Conservation (phyloP, 2,329 filamentous ascomycete genomes). For the Sarocladiaceae sp. region DNA sequence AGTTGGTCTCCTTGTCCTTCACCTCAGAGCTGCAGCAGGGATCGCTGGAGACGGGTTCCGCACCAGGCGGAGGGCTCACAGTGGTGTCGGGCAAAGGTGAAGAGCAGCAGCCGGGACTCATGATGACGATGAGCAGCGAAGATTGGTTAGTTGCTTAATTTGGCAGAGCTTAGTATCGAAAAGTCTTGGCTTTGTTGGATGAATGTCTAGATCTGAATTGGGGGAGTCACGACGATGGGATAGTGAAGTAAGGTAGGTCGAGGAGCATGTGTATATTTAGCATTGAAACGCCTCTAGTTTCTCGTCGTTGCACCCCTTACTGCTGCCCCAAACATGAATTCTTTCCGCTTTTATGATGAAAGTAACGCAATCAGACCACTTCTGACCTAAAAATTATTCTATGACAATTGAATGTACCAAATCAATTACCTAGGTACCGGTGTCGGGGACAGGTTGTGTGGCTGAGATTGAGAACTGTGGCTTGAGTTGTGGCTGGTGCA, state of each 20-base stretch:
- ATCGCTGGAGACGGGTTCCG: neutral
- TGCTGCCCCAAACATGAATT: neutral
- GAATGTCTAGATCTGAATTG: no score
- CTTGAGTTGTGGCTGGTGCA: neutral
- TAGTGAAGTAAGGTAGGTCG: no score
- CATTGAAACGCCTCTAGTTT: neutral
- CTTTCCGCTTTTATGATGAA: neutral
- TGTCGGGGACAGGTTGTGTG: neutral
- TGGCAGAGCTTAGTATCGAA: neutral
- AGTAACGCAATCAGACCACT: neutral
- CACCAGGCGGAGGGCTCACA: neutral
- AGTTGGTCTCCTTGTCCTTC: neutral
- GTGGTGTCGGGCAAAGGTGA: neutral
- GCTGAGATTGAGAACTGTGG: neutral
- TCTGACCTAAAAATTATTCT: neutral
- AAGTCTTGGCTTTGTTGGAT: neutral
- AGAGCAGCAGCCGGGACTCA: constrained; percentile 5
- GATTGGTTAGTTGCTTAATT: neutral
- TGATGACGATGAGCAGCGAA: neutral
- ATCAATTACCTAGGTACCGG: neutral
- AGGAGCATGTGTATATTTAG: neutral
- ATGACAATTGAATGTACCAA: neutral
- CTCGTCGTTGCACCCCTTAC: no score
- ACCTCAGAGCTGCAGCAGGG: neutral
- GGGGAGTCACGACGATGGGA: no score